Percentiles rank a stretch among this genome's conserved stretches.
These are phyloP conservation scores for Fusarium vanettenii DNA, from an alignment of 2,329 filamentous ascomycete species.

Conservation along the genomic window DNA sequence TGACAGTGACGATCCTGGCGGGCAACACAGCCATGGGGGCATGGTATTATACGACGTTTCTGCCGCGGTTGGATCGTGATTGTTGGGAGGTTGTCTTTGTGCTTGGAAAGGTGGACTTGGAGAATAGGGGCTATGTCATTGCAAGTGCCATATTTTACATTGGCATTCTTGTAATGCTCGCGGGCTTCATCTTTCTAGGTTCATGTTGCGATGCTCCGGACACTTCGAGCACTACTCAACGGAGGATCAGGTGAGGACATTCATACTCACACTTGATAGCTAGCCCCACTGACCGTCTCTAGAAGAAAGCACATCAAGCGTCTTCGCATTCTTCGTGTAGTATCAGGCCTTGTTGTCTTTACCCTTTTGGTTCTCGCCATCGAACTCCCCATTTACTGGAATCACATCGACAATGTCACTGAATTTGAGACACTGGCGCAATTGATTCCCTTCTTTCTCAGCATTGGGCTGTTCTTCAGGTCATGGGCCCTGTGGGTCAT, in stretches of 20 bases:
- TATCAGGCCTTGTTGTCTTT: slow-evolving; percentile 41
- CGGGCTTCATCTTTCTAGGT: slow-evolving; percentile 38
- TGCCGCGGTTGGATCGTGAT: slow-evolving; percentile 35
- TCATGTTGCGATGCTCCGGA: slow-evolving; percentile 35
- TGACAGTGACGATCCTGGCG: slow-evolving; percentile 42
- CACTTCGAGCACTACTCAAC: slow-evolving; percentile 25
- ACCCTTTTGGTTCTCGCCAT: slow-evolving; percentile 46
- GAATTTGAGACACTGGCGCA: slow-evolving; percentile 45
- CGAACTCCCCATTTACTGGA: slow-evolving; percentile 51
- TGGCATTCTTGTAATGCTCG: slow-evolving; percentile 39
- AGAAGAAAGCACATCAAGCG: slow-evolving; percentile 38
- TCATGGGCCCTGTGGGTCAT: slow-evolving; percentile 38
- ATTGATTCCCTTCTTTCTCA: slow-evolving; percentile 48
- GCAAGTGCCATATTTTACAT: slow-evolving; percentile 48
- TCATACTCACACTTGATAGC: not conserved
- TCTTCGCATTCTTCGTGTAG: slow-evolving; percentile 31
- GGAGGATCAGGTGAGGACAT: slow-evolving; percentile 34
- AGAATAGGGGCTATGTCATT: slow-evolving; percentile 42
- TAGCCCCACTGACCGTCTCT: not conserved
- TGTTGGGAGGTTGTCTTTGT: slow-evolving; percentile 49
- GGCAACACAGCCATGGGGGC: slow-evolving; percentile 44
- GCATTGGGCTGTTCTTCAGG: slow-evolving; percentile 43
- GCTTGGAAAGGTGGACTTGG: slow-evolving; percentile 44
- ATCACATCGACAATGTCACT: slow-evolving; percentile 40
- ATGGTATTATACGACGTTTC: slow-evolving; percentile 47